Base-by-base conservation (phyloP, 768 basidiomycete genomes). In the Hortiboletus campestris region DNA sequence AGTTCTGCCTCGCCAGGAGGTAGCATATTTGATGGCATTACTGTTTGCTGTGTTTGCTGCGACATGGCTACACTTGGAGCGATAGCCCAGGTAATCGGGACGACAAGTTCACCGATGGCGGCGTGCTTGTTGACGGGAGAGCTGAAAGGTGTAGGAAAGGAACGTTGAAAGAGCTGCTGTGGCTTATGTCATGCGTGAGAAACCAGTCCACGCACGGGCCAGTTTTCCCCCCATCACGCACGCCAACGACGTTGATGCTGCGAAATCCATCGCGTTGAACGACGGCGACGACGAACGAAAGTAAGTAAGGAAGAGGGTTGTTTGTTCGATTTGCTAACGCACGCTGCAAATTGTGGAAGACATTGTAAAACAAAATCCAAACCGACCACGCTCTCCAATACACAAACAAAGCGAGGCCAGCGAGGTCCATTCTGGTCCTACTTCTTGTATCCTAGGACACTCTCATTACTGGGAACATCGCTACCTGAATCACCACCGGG, bases 291-390 rank as follows among this genome's bases (percentile, higher is more conserved):
- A 67, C 57, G 67, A 57, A 57, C 55, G 67, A 70, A 62, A 65
- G 62, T 56, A 68, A 58, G 65, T 54, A 71, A 62, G 67, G 67
- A 65, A 66, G 66, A 68, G 63, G 64, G 65, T 71, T 68, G 65
- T 71, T 76, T 74, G 76, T 81, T 77, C 80, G 72, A 74, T 78
- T 77, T 74, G 71, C 76, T 78, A 77, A 82, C 84, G 81, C 81
- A 82, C 76, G 76, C 76, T 80, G 80, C 86, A 88, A 87, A 88
- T 82, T 76, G 74, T 80, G 71, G 76, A 85, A 79, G 84, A 85
- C 84, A 84, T 75, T 76, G 78, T 83, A 85, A 86, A 85, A 87
- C 85, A 88, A 84, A 77, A 76, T 73, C 70, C 70, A 71, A 71
- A 71, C 72, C 70, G 64, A 72, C 70, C 70, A 71, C 72, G 70